Percentiles rank a stretch among this genome's conserved stretches.
These are phyloP conservation scores for Letharia columbiana DNA, from an alignment of 495 filamentous ascomycete species.

Conservation along the genomic window DNA sequence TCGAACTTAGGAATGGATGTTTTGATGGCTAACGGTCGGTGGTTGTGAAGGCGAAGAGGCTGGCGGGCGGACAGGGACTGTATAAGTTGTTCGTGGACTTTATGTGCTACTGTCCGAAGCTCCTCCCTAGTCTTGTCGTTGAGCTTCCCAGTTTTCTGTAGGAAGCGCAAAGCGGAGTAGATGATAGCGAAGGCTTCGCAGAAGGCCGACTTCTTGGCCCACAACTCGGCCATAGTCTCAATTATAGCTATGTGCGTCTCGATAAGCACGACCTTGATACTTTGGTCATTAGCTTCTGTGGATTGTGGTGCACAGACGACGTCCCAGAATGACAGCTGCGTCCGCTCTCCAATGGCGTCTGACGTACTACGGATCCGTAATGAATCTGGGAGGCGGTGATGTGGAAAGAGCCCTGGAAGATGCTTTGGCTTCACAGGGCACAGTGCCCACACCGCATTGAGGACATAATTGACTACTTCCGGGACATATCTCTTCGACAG, in stretches of 20 bases:
- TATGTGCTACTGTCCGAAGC: slow-evolving; percentile 24
- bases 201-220: slow-evolving; percentile 60
- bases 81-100: slow-evolving; percentile 38
- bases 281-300: slow-evolving; percentile 30
- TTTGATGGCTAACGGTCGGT: slow-evolving; percentile 80
- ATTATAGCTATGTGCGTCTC: slow-evolving; percentile 50
- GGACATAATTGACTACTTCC: slow-evolving; percentile 71
- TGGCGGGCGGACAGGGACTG: slow-evolving; percentile 55
- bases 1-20: slow-evolving; percentile 92
- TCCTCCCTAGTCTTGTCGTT: slow-evolving; percentile 26
- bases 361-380: slow-evolving; percentile 38
- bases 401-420: slow-evolving; percentile 49
- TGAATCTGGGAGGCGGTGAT: slow-evolving; percentile 46
- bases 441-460: slow-evolving; percentile 66
- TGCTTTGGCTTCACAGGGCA: slow-evolving; percentile 42
- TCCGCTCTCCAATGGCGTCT: slow-evolving; percentile 25
- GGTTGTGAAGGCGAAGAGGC: slow-evolving; percentile 81
- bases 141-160: slow-evolving; percentile 40
- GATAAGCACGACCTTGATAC: slow-evolving; percentile 52
- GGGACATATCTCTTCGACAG: slow-evolving; percentile 80
- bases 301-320: slow-evolving; percentile 31
- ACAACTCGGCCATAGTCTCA: slow-evolving; percentile 51
- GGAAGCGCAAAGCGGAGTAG: slow-evolving; percentile 44
- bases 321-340: slow-evolving; percentile 45
- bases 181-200: slow-evolving; percentile 61